Percentiles rank a stretch among this genome's conserved stretches.
phyloP scores from a whole-genome alignment of 2,329 filamentous ascomycete genomes.

The Aspergillus sp. region DNA sequence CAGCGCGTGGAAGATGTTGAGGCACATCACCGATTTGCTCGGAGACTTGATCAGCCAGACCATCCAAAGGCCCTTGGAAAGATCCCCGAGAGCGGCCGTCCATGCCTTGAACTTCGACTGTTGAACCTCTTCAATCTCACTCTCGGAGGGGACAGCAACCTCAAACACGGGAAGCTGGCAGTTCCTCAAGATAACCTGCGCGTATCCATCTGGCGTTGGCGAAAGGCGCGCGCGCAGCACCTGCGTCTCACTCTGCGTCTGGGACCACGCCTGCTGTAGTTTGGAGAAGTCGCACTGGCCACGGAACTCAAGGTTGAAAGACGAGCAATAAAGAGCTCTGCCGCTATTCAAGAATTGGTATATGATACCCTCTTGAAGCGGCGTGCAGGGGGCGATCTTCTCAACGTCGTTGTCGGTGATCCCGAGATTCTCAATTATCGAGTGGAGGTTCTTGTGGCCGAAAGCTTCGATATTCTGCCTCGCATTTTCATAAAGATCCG shows the following conservation, averaged over 20 bases:
- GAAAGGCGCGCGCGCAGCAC: constrained; percentile 33
- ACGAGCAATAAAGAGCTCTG: constrained; percentile 31
- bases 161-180: constrained; percentile 10
- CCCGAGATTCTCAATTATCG: constrained; percentile 6
- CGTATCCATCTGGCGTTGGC: constrained; percentile 24
- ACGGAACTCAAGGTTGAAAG: constrained; percentile 27
- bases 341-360: constrained; percentile 26
- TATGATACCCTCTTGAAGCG: constrained; percentile 27
- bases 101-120: constrained; percentile 5
- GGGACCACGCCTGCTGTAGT: constrained; percentile 20
- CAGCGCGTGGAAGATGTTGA: constrained; percentile 28
- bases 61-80: constrained; percentile 13
- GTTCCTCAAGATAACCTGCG: constrained; percentile 24
- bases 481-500: constrained; percentile 7
- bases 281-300: constrained; percentile 15
- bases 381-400: constrained; percentile 19
- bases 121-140: constrained; percentile 8
- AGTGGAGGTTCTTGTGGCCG: constrained; percentile 9
- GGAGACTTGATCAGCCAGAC: constrained; percentile 12
- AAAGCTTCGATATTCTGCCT: constrained; percentile 10
- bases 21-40: constrained; percentile 15
- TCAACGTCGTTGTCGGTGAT: constrained; percentile 4
- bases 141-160: constrained; percentile 10
- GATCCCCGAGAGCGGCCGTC: constrained; percentile 15
- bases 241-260: constrained; percentile 22